Percentiles rank a stretch among this genome's conserved stretches.
Evolutionary conservation across 2,329 filamentous ascomycete species (phyloP).

Genomic region (Ophiostoma sp.): DNA sequence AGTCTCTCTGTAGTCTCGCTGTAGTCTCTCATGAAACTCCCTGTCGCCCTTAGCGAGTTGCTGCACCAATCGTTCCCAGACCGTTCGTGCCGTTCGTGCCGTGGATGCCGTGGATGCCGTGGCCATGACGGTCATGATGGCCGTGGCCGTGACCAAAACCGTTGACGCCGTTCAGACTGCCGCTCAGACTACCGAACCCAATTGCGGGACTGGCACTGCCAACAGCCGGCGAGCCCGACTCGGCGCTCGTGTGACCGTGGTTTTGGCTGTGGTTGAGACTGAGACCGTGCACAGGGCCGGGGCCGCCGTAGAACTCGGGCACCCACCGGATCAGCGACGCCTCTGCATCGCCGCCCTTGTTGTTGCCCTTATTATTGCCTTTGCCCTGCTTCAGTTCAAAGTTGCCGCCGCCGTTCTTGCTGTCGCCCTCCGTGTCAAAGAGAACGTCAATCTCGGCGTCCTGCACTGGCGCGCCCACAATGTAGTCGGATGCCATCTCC

Average conservation of each 20-base stretch:
- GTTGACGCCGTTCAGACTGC: slow-evolving; percentile 32
- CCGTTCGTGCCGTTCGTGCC: slow-evolving; percentile 13
- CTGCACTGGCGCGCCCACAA: slow-evolving; percentile 38
- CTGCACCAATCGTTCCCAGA: slow-evolving; percentile 7
- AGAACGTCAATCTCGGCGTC: slow-evolving; percentile 71
- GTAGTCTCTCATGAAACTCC: neutral
- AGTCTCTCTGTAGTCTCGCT: neutral
- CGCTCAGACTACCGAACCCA: slow-evolving; percentile 11
- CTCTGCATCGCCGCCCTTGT: neutral
- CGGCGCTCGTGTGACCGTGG: neutral
- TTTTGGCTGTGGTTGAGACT: neutral
- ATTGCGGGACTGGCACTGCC: neutral
- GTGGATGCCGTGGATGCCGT: neutral
- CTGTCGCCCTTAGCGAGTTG: neutral
- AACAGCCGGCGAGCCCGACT: neutral
- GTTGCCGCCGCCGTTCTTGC: slow-evolving; percentile 81
- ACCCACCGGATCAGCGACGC: slow-evolving; percentile 49
- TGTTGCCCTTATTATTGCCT: neutral
- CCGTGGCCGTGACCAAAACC: slow-evolving; percentile 1
- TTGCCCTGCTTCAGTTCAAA: slow-evolving; percentile 58
- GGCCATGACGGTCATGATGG: neutral
- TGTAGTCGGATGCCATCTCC: slow-evolving; percentile 33
- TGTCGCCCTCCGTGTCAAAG: slow-evolving; percentile 84
- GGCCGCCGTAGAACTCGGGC: slow-evolving; percentile 32
- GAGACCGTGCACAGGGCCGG: neutral